Conservation (phyloP, 2,329 filamentous ascomycete species). For the Penicillium concentricum region DNA sequence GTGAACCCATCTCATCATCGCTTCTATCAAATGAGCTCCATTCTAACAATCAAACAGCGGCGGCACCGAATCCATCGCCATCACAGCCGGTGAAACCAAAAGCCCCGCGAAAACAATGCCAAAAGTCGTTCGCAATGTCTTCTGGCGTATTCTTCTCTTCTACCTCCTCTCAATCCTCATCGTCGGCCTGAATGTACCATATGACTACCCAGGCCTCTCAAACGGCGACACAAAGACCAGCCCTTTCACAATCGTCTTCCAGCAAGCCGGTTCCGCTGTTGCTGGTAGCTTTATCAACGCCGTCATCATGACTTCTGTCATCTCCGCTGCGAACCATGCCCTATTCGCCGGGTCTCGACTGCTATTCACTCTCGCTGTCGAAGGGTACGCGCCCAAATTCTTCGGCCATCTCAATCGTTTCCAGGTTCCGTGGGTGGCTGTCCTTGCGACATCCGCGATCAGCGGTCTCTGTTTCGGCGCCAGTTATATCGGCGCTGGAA, state of each 20-base stretch:
- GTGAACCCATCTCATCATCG: not conserved
- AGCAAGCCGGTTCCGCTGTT: constrained; percentile 54
- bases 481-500: constrained; percentile 63
- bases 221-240: constrained; percentile 48
- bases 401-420: constrained; percentile 54
- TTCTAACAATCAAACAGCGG: constrained; percentile 35
- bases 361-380: constrained; percentile 57
- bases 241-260: constrained; percentile 63
- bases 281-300: constrained; percentile 62
- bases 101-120: constrained; percentile 62
- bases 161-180: constrained; percentile 53
- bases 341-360: constrained; percentile 58
- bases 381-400: constrained; percentile 56
- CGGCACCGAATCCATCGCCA: constrained; percentile 64
- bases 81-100: constrained; percentile 65
- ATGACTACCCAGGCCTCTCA: constrained; percentile 50
- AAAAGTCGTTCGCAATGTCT: constrained; percentile 63
- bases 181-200: constrained; percentile 61
- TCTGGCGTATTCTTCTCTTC: constrained; percentile 62
- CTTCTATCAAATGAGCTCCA: not conserved
- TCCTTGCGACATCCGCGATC: constrained; percentile 55
- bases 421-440: constrained; percentile 55
- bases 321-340: constrained; percentile 60
- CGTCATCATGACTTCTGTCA: constrained; percentile 59
- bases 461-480: constrained; percentile 63